Base-by-base conservation (phyloP, 139 green algal species). In the Chlamydomonas schloesseri region DNA sequence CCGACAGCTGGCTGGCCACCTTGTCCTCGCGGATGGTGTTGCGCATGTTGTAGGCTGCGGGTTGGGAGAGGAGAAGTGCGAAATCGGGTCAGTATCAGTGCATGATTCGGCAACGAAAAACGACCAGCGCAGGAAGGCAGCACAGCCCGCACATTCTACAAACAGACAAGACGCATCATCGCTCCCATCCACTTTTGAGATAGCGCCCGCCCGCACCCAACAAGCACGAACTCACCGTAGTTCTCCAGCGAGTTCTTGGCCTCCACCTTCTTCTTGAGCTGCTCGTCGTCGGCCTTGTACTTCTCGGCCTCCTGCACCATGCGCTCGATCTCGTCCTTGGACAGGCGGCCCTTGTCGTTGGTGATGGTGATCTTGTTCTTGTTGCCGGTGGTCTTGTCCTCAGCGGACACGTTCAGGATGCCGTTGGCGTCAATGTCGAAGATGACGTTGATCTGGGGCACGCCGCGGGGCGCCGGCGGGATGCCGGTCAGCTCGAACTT, bases 341-440 rank as follows among this genome's bases (percentile, higher is more conserved):
- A 94, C n/a, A 99, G 93, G 14, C 97, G 92, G 68, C 98, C 98
- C 96, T 99, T 99, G 93, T 99, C 98, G 87, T 99, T 99, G 77
- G 98, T 99, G 93, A 99, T 99, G 68, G 98, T 99, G 92, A 99
- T 99, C 93, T 99, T 99, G 91, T 98, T 98, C 92, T 98, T 98
- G 76, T 96, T 95, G 83, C 97, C 97, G 18, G 95, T 98, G 34
- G 95, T 97, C 94, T 99, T 99, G 89, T 99, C 98, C 94, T 99
- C 97, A 11, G 98, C 98, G 24, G 94, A 97, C 60, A 99, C 96
- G 86, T 99, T 99, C 28, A 99, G 93, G 87, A 99, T 99, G 87
- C 98, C 98, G 90, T 99, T 99, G 87, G 98, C 98, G 81, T 99
- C 98, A 77, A 99, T 98, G 92, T 99, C 98, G 79, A 99, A 99